A percentile compares a stretch with the other conserved stretches of the same genome.
Conservation (phyloP, 2,329 filamentous ascomycete genomes). For the Beauveria sp. region DNA sequence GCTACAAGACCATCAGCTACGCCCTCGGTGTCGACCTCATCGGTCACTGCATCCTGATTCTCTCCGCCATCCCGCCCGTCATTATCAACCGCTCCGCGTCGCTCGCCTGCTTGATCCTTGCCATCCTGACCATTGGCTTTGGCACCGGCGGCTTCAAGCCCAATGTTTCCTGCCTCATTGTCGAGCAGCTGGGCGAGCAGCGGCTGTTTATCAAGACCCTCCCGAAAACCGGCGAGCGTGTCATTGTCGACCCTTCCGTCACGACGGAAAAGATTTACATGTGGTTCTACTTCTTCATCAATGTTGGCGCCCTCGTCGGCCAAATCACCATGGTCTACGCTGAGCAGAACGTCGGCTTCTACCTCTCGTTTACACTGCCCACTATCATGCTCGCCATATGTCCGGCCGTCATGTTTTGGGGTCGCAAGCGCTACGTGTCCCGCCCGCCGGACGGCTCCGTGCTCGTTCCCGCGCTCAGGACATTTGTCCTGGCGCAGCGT, state of each 20-base stretch:
- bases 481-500: constrained; percentile 56
- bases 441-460: constrained; percentile 60
- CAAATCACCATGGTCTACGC: constrained; percentile 64
- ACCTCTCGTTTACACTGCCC: constrained; percentile 61
- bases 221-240: constrained; percentile 45
- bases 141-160: constrained; percentile 71
- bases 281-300: constrained; percentile 68
- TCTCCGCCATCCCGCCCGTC: constrained; percentile 56
- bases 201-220: constrained; percentile 45
- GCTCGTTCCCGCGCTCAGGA: constrained; percentile 53
- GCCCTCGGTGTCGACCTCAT: constrained; percentile 55
- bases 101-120: constrained; percentile 57
- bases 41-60: constrained; percentile 59
- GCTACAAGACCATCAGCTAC: constrained; percentile 60
- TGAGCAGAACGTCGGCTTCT: constrained; percentile 70
- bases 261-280: constrained; percentile 58
- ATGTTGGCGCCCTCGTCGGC: constrained; percentile 57
- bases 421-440: constrained; percentile 50
- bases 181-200: constrained; percentile 56
- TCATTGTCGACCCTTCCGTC: constrained; percentile 57
- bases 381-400: constrained; percentile 57
- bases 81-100: constrained; percentile 49
- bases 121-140: constrained; percentile 42
- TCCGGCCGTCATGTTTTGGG: constrained; percentile 54
- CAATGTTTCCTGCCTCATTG: constrained; percentile 61